Evolutionary conservation across 2,329 filamentous ascomycete species (phyloP), one percentile per base, ranked within the genome.

Genomic region (Trichoderma sp.): DNA sequence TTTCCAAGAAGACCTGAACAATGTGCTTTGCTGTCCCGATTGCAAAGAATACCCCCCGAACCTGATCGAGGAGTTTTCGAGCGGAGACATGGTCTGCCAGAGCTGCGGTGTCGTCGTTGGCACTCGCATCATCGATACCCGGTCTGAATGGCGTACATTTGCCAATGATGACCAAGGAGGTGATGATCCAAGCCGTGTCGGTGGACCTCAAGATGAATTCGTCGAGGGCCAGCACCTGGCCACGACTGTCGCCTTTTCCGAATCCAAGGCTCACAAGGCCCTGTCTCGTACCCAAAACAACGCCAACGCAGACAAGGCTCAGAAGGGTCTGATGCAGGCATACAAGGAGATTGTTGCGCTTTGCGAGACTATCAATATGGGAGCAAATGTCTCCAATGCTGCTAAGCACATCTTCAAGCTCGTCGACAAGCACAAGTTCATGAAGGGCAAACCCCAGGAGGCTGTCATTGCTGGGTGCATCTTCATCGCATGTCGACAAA

Each of bases 71-170:
- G 96, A 98, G 80, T 96, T 95, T 80, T 94, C 94, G 6, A 93
- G 91, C 43, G 93, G 94, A 75, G 96, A 99, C 81, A 93, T 97
- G 80, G 94, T 99, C 70, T 99, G 96, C 80, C 92, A 89, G 72
- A 94, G 92, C 73, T 99, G 96, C 78, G 96, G 96, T 47, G 87
- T 98, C 39, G 96, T 99, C 6, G 88, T 99, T 34, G 92, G 93
- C 73, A 93, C 95, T 78, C 92, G 94, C 75, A 94, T 96, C 80
- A 95, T 99, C 79, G 97, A 99, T 80, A 97, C 93, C 73, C 92
- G 97, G 74, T 97, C 94, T 62, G 96, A 99, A 84, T 99, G 96
- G 96, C 93, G 96, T 80, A 99, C 96, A 1, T 99, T 99, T 84
- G 94, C 95, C 80, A 98, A 98, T 80, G 96, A 99, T 79, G 97